Evolutionary conservation across 805 yeast species (phyloP).

Genomic region (Saccharomyces eubayanus): DNA sequence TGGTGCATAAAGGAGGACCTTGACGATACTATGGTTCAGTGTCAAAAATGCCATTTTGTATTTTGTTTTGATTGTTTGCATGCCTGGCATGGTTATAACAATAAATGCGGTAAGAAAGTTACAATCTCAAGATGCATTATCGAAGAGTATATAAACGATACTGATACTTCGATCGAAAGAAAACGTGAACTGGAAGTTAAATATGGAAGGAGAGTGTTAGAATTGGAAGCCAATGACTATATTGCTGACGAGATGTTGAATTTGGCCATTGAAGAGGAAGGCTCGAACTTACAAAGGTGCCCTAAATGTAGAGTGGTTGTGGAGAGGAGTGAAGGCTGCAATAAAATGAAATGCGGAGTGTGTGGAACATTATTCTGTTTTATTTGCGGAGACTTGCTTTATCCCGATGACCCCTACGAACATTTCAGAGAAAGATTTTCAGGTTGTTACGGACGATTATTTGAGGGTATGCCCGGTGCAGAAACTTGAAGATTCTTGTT

Average conservation of each 20-base stretch:
- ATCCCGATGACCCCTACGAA: slow-evolving; percentile 39
- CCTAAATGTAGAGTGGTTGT: slow-evolving; percentile 45
- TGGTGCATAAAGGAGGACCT: slow-evolving; percentile 42
- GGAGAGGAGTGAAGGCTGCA: slow-evolving; percentile 55
- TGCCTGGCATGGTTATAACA: slow-evolving; percentile 53
- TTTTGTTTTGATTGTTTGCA: slow-evolving; percentile 50
- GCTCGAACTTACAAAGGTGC: slow-evolving; percentile 39
- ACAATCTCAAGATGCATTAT: slow-evolving; percentile 28
- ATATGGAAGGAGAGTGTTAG: slow-evolving; percentile 41
- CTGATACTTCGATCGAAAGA: slow-evolving; percentile 26
- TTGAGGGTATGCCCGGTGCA: slow-evolving; percentile 42
- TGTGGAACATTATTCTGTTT: slow-evolving; percentile 47
- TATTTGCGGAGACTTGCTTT: slow-evolving; percentile 40
- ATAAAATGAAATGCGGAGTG: slow-evolving; percentile 48
- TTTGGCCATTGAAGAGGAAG: slow-evolving; percentile 36
- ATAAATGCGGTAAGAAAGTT: slow-evolving; percentile 36
- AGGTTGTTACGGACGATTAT: slow-evolving; percentile 42
- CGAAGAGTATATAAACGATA: slow-evolving; percentile 31
- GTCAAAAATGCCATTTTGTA: slow-evolving; percentile 43
- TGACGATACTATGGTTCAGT: slow-evolving; percentile 40
- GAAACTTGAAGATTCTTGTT: slow-evolving; percentile 8
- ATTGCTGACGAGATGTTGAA: slow-evolving; percentile 41
- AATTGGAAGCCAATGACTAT: slow-evolving; percentile 37
- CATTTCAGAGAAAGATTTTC: slow-evolving; percentile 41
- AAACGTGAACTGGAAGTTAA: slow-evolving; percentile 31